Evolutionary conservation across 228 moss, liverwort and hornwort species (phyloP).

Genomic region (Sphagnum magellanicum): DNA sequence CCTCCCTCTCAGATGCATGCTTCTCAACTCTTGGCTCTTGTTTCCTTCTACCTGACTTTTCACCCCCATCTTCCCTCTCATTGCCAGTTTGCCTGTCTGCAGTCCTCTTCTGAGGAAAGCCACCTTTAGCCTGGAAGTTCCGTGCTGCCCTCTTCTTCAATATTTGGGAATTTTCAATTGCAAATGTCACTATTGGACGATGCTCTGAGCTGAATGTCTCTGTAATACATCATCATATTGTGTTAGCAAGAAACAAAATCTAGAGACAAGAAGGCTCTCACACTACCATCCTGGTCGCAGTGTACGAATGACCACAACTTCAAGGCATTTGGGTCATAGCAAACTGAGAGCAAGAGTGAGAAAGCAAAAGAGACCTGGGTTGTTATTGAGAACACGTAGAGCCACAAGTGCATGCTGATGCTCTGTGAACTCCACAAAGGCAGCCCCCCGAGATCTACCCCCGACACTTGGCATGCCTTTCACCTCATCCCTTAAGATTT

Average conservation of each 20-base stretch:
- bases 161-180: conserved; percentile 84
- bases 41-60: conserved; percentile 13
- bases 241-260: background rate
- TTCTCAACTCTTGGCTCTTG: conserved; percentile 12
- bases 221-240: conserved; percentile 19
- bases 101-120: conserved; percentile 1
- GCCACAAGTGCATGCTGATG: conserved; percentile 98
- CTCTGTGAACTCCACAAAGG: conserved; percentile 93
- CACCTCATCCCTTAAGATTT: conserved; percentile 72
- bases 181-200: conserved; percentile 88
- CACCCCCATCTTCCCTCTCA: conserved; percentile 10
- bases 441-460: conserved; percentile 75
- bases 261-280: background rate
- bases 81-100: background rate
- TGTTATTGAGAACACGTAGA: conserved; percentile 90
- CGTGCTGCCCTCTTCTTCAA: conserved; percentile 70
- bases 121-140: conserved; percentile 44
- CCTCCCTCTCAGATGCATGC: background rate
- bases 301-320: too few relatives aligned
- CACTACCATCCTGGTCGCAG: too few relatives aligned
- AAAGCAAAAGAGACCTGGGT: conserved; percentile 51
- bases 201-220: conserved; percentile 71
- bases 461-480: conserved; percentile 47
- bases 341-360: too few relatives aligned
- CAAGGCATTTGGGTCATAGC: too few relatives aligned